These are phyloP conservation scores for Magnusiomyces tetraspermus DNA, from an alignment of 1,139 yeast genomes.

Conservation along the genomic window DNA sequence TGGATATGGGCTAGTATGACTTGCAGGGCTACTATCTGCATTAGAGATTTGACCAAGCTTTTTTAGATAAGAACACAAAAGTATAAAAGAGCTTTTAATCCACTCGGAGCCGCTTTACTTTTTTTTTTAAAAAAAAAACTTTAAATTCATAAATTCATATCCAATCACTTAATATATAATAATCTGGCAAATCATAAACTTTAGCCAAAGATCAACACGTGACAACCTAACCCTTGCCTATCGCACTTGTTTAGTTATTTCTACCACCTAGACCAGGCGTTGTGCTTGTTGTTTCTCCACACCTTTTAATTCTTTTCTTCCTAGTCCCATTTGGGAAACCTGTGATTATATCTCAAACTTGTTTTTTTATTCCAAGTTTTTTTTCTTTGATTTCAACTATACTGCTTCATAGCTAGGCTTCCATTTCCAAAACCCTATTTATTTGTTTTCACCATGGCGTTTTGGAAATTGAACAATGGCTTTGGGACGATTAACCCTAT, in stretches of 20 bases:
- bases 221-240: not conserved
- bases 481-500: slow-evolving; percentile 69
- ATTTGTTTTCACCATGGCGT: slow-evolving; percentile 35
- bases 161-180: too few relatives aligned
- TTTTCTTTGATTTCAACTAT: too few relatives aligned
- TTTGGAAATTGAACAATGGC: slow-evolving; percentile 88
- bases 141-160: too few relatives aligned
- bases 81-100: too few relatives aligned
- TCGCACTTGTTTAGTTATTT: not conserved
- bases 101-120: not conserved
- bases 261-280: not conserved
- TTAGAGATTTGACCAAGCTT: too few relatives aligned
- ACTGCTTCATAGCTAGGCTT: too few relatives aligned
- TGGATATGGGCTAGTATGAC: too few relatives aligned
- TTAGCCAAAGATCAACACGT: not conserved
- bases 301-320: not conserved
- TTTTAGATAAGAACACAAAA: not conserved
- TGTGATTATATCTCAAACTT: too few relatives aligned
- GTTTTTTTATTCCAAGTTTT: not conserved
- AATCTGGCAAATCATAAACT: too few relatives aligned
- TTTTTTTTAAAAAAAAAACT: too few relatives aligned
- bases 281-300: not conserved
- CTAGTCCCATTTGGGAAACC: too few relatives aligned
- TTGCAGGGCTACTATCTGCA: too few relatives aligned
- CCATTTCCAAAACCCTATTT: not conserved